These are phyloP conservation scores for Pelargonium citronellum DNA, from an alignment of 441 rosid species.

Conservation along the genomic window DNA sequence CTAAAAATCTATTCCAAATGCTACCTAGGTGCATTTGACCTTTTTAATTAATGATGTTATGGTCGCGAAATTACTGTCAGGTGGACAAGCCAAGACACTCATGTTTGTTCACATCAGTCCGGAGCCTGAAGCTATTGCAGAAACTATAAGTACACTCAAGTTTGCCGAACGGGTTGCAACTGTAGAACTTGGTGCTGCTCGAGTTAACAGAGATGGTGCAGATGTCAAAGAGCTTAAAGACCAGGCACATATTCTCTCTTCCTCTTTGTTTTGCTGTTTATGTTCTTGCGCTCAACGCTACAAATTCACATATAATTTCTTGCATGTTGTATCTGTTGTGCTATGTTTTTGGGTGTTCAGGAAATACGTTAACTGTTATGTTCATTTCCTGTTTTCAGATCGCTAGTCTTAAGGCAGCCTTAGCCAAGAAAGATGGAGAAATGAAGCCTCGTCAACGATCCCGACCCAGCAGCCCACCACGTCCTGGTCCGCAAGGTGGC, in stretches of 20 bases:
- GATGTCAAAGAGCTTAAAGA: slow-evolving; percentile 86
- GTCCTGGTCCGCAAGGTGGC: slow-evolving; percentile 34
- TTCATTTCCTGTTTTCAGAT: slow-evolving; percentile 33
- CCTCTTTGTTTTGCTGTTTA: no score
- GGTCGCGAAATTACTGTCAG: not conserved
- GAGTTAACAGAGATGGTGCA: slow-evolving; percentile 68
- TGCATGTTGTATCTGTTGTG: no score
- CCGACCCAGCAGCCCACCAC: slow-evolving; percentile 34
- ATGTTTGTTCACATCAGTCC: slow-evolving; percentile 98
- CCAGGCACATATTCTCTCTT: slow-evolving; percentile 34
- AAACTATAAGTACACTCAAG: slow-evolving; percentile 82
- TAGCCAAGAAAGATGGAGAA: slow-evolving; percentile 45
- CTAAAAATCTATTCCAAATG: no score
- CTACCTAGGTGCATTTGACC: no score
- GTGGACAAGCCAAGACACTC: slow-evolving; percentile 60
- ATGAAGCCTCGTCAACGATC: slow-evolving; percentile 30
- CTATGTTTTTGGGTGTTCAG: not conserved
- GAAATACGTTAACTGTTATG: not conserved
- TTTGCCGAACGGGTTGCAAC: slow-evolving; percentile 95
- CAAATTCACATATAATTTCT: no score
- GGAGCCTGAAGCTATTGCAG: slow-evolving; percentile 69
- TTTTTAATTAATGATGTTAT: not conserved
- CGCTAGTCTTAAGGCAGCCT: slow-evolving; percentile 50
- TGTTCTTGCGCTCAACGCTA: no score
- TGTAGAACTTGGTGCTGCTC: slow-evolving; percentile 87